Percentiles rank a stretch among this genome's conserved stretches.
Evolutionary conservation across 305 asterid genomes (phyloP).

Genomic region (Fraxinus latifolia): DNA sequence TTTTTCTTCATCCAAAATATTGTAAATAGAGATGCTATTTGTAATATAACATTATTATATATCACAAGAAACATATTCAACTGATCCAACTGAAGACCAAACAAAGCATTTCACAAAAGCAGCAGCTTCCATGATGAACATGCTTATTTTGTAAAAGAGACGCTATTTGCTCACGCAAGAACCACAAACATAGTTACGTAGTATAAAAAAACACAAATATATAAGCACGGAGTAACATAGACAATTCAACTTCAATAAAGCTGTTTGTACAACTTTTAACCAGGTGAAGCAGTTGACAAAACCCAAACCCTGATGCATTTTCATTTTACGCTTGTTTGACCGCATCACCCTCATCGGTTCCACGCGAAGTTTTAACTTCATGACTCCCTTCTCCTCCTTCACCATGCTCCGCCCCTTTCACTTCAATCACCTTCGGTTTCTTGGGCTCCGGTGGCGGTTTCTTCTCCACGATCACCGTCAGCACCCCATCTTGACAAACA

Average conservation of each 20-base stretch:
- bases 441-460: constrained; percentile 36
- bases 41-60: too few relatives aligned
- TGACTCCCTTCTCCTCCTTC: neutral
- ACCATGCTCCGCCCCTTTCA: constrained; percentile 14
- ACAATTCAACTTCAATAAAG: neutral
- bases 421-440: constrained; percentile 35
- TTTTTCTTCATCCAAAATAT: too few relatives aligned
- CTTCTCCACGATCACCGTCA: constrained; percentile 38
- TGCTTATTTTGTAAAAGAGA: neutral
- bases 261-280: too few relatives aligned
- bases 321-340: neutral
- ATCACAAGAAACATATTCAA: neutral
- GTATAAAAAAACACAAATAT: neutral
- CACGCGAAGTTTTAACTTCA: neutral
- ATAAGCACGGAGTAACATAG: neutral
- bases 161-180: neutral
- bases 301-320: neutral
- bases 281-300: neutral
- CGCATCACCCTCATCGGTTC: neutral
- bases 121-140: neutral
- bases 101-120: neutral
- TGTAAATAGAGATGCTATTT: too few relatives aligned
- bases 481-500: constrained; percentile 41
- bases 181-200: neutral
- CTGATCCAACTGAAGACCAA: neutral